Percentiles rank a stretch among this genome's conserved stretches.
phyloP scores from a whole-genome alignment of 331 rosid species.

The Acacia pycnantha region DNA sequence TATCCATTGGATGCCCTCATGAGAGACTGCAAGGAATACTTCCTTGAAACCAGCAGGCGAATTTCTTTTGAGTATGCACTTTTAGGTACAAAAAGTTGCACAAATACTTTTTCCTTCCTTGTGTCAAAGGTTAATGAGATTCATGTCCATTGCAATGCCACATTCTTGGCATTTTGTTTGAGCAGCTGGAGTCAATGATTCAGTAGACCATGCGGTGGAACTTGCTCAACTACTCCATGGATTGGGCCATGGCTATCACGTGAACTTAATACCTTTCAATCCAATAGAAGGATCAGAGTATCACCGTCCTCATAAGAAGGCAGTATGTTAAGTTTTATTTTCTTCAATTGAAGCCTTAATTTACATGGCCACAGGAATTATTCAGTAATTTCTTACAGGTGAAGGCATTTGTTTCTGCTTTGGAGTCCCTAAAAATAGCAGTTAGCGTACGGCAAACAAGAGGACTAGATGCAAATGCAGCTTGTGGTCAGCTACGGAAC shows the following conservation, averaged over 20 bases:
- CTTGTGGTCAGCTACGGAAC: conserved; percentile 96
- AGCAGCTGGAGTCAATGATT: conserved; percentile 94
- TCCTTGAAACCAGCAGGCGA: conserved; percentile 71
- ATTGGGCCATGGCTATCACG: conserved; percentile 73
- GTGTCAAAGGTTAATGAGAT: conserved; percentile 12
- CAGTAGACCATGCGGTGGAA: conserved; percentile 72
- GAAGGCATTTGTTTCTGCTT: conserved; percentile 70
- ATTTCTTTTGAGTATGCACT: conserved; percentile 96
- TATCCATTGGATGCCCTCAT: conserved; percentile 85
- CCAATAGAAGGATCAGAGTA: conserved; percentile 93
- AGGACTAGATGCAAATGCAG: conserved; percentile 96
- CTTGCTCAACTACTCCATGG: conserved; percentile 75
- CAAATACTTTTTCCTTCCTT: conserved; percentile 1
- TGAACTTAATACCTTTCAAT: conserved; percentile 94
- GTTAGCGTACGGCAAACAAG: conserved; percentile 85
- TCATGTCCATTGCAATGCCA: conserved; percentile 8
- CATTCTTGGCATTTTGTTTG: conserved; percentile 30
- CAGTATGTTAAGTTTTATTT: conserved; percentile 47
- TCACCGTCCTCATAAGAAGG: conserved; percentile 78
- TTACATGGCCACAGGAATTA: conserved; percentile 16
- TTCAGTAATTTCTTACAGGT: conserved; percentile 43
- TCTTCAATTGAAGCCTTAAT: conserved; percentile 10
- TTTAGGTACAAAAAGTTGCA: conserved; percentile 58
- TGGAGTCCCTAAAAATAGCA: conserved; percentile 71
- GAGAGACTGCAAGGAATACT: conserved; percentile 82